Evolutionary conservation across 331 rosid species (phyloP), one percentile per base, ranked within the genome.

Genomic region (Dryas integrifolia): DNA sequence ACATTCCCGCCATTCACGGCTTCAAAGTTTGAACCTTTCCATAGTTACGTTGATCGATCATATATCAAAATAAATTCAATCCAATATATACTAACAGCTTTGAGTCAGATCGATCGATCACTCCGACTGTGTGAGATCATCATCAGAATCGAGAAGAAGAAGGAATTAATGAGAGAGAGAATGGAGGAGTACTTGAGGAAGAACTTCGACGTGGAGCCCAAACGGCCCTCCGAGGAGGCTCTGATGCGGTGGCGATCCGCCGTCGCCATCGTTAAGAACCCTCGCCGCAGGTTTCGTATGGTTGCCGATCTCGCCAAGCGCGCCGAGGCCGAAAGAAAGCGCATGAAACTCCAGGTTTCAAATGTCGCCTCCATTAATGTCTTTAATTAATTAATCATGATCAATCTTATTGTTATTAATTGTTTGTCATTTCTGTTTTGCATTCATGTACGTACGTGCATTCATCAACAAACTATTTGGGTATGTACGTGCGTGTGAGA

Each of bases 291-390:
- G 38, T 95, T 92, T 61, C 96, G 98, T 49, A 89, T 84, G 92
- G 93, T 95, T 15, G 98, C 98, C 59, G 90, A 95, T 81, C 99
- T 92, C 52, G 90, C 89, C 56, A 92, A 87, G 79, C 95, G 98
- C 0, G 97, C 96, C 14, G 85, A 92, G 12, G 85, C 81, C 30
- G 90, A 82, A 35, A 30, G 38, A 7, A 86, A 87, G 47, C 96
- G 96, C 71, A 21, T 8, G 66, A 90, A 72, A 7, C 83, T 88
- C 58, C 97, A 95, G 96, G 97, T 88, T 30, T 30, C 3, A 30
- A 30, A 30, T 1, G 2, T 30, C 35, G 35, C 35, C 35, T 30
- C 35, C 35, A 30, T 30, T 1, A 30, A 30, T 30, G 35, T 30
- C 35, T 30, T 30, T 30, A 30, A 30, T 30, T 30, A 30, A 30